Evolutionary conservation across 129 eudicot genomes (phyloP).

Genomic region (Escallonia rubra): DNA sequence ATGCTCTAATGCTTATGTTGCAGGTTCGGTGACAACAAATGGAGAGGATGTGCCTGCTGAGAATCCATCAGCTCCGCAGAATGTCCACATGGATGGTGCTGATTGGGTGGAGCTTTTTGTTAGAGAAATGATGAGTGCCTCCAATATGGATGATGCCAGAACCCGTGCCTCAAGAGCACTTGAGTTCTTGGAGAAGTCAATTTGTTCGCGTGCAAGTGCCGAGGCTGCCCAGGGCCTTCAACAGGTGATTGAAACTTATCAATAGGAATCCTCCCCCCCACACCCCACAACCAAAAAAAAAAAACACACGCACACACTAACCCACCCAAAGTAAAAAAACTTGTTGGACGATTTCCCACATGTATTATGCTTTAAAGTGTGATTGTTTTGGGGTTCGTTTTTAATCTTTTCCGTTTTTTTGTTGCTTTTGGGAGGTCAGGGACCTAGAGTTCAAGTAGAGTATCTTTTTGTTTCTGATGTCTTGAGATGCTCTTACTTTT

Average conservation of each 20-base stretch:
- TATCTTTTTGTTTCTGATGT: constrained; percentile 2
- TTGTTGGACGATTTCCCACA: too few species aligned
- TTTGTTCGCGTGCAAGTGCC: constrained; percentile 42
- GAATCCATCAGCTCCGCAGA: constrained; percentile 29
- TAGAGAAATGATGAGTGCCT: constrained; percentile 52
- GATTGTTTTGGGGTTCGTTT: too few species aligned
- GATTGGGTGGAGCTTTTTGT: constrained; percentile 92
- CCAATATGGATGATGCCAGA: constrained; percentile 68
- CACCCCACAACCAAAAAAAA: too few species aligned
- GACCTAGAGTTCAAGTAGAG: background rate
- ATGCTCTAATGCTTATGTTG: constrained; percentile 1
- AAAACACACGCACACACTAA: too few species aligned
- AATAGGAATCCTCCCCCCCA: too few species aligned
- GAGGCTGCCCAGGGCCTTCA: constrained; percentile 53
- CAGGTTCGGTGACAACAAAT: constrained; percentile 35
- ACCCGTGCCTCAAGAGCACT: constrained; percentile 74
- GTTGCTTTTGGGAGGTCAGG: background rate
- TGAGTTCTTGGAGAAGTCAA: constrained; percentile 70
- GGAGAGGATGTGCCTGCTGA: constrained; percentile 32
- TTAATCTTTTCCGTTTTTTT: too few species aligned
- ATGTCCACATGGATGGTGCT: constrained; percentile 53
- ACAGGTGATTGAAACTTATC: constrained; percentile 35
- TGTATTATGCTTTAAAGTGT: too few species aligned
- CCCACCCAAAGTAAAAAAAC: too few species aligned
- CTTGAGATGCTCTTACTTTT: background rate